Evolutionary conservation across 441 rosid genomes (phyloP), one percentile per base, ranked within the genome.

Genomic region (Brassica hybrid): DNA sequence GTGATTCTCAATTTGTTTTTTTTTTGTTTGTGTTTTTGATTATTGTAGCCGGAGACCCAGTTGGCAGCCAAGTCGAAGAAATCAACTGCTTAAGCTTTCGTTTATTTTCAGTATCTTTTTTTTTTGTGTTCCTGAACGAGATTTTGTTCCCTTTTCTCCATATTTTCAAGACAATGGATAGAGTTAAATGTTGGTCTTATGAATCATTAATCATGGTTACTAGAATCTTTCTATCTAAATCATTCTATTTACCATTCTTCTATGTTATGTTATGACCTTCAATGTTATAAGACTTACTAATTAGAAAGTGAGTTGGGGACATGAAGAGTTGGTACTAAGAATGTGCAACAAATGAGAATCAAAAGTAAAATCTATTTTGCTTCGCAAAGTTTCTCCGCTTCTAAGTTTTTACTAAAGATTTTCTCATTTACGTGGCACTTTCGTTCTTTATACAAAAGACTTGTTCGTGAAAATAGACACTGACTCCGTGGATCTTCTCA

Each of bases 61-160:
- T 71, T 92, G 85, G 91, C 94, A 2, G 84, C 96, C 14, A 78
- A 91, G 79, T 84, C 88, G 0, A 88, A 83, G 86, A 81, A 87
- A 79, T 80, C 85, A 11, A 59, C 80, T 62, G 86, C 71, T 56
- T 76, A 70, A 38, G 38, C 30, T 56, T 7, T 62, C 21, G 21
- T 52, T 30, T 52, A 14, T 52, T 52, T 16, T 48, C 56, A 48
- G 18, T 48, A 30, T 30, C 34, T 30, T 34, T 34, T 6, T 32
- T 45, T n/a, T 5, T 48, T 52, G 48, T 78, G 72, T 64, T 73
- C 17, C 18, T 32, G 64, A n/a, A 58, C 36, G 76, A 78, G 75
- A 69, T 76, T 75, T 60, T 74, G 66, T 50, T 66, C 27, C 48
- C 9, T 14, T 30, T 65, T 58, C 5, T 34, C 41, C 10, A 66